These are phyloP conservation scores for Vachellia collinsii DNA, from an alignment of 306 rosid genomes.

Conservation along the genomic window DNA sequence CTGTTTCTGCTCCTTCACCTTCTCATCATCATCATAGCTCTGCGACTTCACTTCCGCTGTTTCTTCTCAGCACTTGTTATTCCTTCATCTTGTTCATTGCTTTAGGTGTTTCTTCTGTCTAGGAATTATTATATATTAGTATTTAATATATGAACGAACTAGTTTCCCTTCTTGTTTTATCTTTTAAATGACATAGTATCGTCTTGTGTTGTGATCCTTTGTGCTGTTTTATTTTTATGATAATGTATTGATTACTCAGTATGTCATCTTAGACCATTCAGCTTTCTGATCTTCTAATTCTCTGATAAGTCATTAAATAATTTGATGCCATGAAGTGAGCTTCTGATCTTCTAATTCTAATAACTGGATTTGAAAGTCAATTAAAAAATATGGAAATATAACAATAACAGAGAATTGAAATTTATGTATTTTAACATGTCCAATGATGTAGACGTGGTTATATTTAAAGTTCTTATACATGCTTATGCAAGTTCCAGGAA, in stretches of 20 bases:
- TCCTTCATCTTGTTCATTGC: background rate
- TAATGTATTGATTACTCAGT: background rate
- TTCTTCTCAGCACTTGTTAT: constrained; percentile 1
- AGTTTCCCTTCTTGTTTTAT: background rate
- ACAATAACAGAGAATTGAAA: too few relatives aligned
- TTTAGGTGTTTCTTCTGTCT: constrained; percentile 27
- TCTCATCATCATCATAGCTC: constrained; percentile 22
- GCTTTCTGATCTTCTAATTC: background rate
- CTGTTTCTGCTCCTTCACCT: constrained; percentile 52
- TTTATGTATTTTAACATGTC: too few relatives aligned
- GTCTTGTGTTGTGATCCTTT: background rate
- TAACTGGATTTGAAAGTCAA: too few relatives aligned
- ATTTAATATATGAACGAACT: background rate
- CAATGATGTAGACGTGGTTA: too few relatives aligned
- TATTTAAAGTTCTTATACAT: too few relatives aligned
- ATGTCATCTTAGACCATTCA: background rate
- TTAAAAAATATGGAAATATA: too few relatives aligned
- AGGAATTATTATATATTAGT: constrained; percentile 9
- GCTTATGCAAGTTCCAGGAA: too few relatives aligned
- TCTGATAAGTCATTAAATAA: too few relatives aligned
- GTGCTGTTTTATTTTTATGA: background rate
- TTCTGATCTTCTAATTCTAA: background rate
- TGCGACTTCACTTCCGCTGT: constrained; percentile 36
- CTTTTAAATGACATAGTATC: background rate
- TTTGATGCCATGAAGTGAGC: too few relatives aligned